A percentile compares a stretch with the other conserved stretches of the same genome.
Conservation (phyloP, 495 filamentous ascomycete species). For the Acidomyces sp. region DNA sequence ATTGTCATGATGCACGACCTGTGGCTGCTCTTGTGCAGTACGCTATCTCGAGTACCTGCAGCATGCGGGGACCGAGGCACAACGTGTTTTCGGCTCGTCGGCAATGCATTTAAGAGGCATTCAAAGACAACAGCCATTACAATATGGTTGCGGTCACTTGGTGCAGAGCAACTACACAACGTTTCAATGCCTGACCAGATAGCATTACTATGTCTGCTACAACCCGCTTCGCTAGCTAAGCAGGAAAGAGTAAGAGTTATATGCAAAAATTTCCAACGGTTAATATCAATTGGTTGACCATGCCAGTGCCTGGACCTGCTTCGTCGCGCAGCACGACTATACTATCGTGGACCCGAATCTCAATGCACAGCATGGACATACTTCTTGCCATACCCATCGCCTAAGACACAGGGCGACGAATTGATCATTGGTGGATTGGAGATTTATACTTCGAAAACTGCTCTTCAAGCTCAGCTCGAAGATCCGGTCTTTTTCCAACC, state of each 20-base stretch:
- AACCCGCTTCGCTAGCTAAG: constrained; percentile 4
- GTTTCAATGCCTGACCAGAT: not conserved
- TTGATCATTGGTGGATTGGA: constrained; percentile 9
- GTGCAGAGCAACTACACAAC: not conserved
- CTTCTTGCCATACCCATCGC: not conserved
- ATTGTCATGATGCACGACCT: too few species aligned
- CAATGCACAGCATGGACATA: constrained; percentile 15
- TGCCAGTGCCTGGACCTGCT: constrained; percentile 14
- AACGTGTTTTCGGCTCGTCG: too few species aligned
- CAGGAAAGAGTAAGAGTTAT: constrained; percentile 12
- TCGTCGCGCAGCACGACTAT: constrained; percentile 7
- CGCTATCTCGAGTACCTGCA: too few species aligned
- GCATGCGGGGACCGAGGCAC: too few species aligned
- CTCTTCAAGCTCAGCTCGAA: constrained; percentile 10
- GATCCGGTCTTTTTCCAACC: constrained; percentile 12
- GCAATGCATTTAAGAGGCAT: too few species aligned
- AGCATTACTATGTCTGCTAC: constrained; percentile 8
- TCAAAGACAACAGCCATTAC: not conserved
- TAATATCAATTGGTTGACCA: not conserved
- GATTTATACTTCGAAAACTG: constrained; percentile 13
- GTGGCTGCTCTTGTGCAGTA: too few species aligned
- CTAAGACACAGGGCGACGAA: not conserved
- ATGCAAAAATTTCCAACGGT: too few species aligned
- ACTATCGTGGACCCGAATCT: constrained; percentile 9
- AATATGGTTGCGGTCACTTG: not conserved